phyloP scores from a whole-genome alignment of 2,329 filamentous ascomycete genomes.

The Calonectria fujianensis region DNA sequence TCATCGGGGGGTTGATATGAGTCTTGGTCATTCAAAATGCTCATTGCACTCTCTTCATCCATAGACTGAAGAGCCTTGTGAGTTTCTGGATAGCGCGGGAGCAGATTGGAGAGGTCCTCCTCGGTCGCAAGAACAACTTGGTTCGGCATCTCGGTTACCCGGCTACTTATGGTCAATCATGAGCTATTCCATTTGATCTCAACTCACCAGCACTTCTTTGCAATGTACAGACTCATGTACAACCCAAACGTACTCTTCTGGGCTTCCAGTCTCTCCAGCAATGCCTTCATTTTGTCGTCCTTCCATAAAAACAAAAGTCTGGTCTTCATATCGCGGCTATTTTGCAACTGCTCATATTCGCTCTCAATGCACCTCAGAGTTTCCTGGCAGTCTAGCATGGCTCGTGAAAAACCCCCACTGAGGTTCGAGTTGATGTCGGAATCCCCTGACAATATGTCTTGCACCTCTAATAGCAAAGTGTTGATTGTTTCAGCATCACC shows the following conservation, averaged over 20 bases:
- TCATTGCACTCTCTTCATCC: slow-evolving; percentile 7
- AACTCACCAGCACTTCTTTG: neutral
- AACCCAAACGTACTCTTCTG: neutral
- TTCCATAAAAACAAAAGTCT: neutral
- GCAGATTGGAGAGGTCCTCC: neutral
- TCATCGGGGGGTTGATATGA: slow-evolving; percentile 1
- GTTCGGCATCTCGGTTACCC: neutral
- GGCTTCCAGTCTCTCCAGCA: neutral
- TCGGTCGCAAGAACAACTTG: neutral
- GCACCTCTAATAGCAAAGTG: neutral
- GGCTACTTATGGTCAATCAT: neutral
- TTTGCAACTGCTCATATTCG: neutral
- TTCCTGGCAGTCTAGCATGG: neutral
- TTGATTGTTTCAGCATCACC: neutral
- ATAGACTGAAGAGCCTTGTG: neutral
- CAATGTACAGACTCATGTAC: slow-evolving; percentile 7
- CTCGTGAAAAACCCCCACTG: too few species aligned
- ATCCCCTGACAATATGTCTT: neutral
- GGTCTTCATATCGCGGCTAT: neutral
- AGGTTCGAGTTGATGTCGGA: neutral
- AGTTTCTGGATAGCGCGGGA: neutral
- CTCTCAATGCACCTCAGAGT: neutral
- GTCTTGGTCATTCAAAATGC: slow-evolving; percentile 10
- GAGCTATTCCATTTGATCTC: neutral
- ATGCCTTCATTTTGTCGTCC: neutral